These are phyloP conservation scores for Leishmania martiniquensis DNA, from an alignment of 208 protist genomes.

Conservation along the genomic window DNA sequence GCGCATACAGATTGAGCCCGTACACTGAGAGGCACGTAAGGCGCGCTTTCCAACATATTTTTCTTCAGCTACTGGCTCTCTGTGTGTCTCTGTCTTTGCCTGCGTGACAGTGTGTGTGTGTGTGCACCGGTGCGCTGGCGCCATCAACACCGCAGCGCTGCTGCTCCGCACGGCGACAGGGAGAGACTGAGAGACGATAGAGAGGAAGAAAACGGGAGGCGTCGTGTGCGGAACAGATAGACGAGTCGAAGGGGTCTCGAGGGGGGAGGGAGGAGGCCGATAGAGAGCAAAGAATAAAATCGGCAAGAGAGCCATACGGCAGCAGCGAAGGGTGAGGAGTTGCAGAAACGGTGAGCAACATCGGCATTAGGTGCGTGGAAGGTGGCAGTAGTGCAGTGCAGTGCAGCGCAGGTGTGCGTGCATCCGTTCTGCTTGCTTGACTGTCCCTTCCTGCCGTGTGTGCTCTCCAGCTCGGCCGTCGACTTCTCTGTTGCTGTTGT, in stretches of 20 bases:
- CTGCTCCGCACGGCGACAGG: neutral
- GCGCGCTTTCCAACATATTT: neutral
- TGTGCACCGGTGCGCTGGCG: neutral
- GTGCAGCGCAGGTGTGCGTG: neutral
- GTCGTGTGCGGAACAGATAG: too few relatives aligned
- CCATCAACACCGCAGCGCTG: neutral
- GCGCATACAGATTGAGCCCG: neutral
- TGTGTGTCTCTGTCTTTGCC: neutral
- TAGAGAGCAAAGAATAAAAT: too few relatives aligned
- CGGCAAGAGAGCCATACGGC: too few relatives aligned
- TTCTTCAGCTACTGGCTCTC: neutral
- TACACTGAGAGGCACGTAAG: neutral
- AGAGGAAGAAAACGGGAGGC: neutral
- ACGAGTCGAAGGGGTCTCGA: neutral
- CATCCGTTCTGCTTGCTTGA: neutral
- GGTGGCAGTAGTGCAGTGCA: neutral
- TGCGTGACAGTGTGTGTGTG: conserved; percentile 7
- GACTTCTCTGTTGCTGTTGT: neutral
- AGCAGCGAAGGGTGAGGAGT: neutral
- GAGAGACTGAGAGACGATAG: neutral
- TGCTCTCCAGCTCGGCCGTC: neutral
- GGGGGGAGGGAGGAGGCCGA: neutral
- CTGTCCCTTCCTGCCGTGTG: neutral
- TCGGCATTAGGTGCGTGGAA: neutral
- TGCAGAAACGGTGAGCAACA: neutral